Percentiles rank a stretch among this genome's conserved stretches.
phyloP scores from a whole-genome alignment of 1,139 yeast genomes.

The Pichia sp. region DNA sequence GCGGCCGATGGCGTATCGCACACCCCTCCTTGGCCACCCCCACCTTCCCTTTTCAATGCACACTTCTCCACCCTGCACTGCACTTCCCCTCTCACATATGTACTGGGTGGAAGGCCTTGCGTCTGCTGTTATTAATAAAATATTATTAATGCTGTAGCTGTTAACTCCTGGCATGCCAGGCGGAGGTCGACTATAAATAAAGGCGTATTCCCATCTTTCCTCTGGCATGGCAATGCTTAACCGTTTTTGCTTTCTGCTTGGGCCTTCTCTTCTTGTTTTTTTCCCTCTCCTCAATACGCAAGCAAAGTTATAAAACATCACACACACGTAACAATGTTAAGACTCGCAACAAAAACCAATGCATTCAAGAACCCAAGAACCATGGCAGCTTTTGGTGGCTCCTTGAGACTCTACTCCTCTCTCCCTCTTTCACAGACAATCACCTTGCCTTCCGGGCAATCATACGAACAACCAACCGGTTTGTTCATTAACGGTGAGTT shows the following conservation, averaged over 20 bases:
- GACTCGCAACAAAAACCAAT: conserved; percentile 14
- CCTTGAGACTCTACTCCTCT: conserved; percentile 28
- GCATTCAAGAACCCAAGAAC: conserved; percentile 9
- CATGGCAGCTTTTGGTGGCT: conserved; percentile 16
- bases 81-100: conserved; percentile 2
- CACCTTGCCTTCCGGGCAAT: conserved; percentile 31
- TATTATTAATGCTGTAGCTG: background rate
- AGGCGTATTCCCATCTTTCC: background rate
- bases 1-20: background rate
- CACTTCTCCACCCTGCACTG: conserved; percentile 1
- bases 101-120: background rate
- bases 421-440: conserved; percentile 28
- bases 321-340: conserved; percentile 14
- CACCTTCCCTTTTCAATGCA: background rate
- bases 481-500: conserved; percentile 80
- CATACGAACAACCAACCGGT: conserved; percentile 67
- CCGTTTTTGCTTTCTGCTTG: background rate
- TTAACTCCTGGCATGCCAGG: background rate
- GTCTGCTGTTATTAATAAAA: background rate
- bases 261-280: background rate
- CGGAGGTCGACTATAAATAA: conserved; percentile 4
- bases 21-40: conserved; percentile 3
- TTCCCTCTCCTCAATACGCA: background rate
- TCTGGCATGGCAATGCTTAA: background rate
- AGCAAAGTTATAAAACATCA: background rate